Evolutionary conservation across 2,329 filamentous ascomycete genomes (phyloP).

Genomic region (Colletotrichum plurivorum): DNA sequence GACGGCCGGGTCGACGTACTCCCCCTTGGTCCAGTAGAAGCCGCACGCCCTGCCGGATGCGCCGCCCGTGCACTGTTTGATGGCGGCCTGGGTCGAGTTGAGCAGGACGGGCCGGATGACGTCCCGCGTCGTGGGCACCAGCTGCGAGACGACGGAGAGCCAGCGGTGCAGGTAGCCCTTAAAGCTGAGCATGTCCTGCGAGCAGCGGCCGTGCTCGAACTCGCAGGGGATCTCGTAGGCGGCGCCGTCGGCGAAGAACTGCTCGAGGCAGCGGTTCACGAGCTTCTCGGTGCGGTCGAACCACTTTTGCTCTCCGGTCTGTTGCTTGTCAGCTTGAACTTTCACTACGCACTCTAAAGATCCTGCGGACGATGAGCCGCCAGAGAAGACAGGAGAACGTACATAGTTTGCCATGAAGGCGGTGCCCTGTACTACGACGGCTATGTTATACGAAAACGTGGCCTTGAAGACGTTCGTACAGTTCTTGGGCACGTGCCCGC

Average conservation of each 20-base stretch:
- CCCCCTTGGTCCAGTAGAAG: slow-evolving; percentile 70
- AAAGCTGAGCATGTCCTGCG: slow-evolving; percentile 80
- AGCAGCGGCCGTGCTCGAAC: slow-evolving; percentile 66
- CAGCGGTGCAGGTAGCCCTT: slow-evolving; percentile 79
- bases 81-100: slow-evolving; percentile 71
- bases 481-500: slow-evolving; percentile 63
- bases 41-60: slow-evolving; percentile 71
- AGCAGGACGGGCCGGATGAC: slow-evolving; percentile 71
- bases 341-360: slow-evolving; percentile 38
- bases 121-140: slow-evolving; percentile 71
- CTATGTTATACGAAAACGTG: slow-evolving; percentile 71
- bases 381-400: slow-evolving; percentile 35
- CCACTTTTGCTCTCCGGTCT: slow-evolving; percentile 61
- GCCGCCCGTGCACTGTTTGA: slow-evolving; percentile 73
- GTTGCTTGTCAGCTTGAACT: slow-evolving; percentile 38
- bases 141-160: slow-evolving; percentile 71
- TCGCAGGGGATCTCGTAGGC: slow-evolving; percentile 79
- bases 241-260: slow-evolving; percentile 67
- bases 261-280: slow-evolving; percentile 59
- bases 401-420: slow-evolving; percentile 72
- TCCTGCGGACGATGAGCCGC: slow-evolving; percentile 24
- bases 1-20: slow-evolving; percentile 59
- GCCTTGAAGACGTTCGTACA: slow-evolving; percentile 67
- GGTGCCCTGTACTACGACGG: slow-evolving; percentile 66
- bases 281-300: slow-evolving; percentile 65